Evolutionary conservation across 768 basidiomycete species (phyloP).

Genomic region (Amanita rimosa): DNA sequence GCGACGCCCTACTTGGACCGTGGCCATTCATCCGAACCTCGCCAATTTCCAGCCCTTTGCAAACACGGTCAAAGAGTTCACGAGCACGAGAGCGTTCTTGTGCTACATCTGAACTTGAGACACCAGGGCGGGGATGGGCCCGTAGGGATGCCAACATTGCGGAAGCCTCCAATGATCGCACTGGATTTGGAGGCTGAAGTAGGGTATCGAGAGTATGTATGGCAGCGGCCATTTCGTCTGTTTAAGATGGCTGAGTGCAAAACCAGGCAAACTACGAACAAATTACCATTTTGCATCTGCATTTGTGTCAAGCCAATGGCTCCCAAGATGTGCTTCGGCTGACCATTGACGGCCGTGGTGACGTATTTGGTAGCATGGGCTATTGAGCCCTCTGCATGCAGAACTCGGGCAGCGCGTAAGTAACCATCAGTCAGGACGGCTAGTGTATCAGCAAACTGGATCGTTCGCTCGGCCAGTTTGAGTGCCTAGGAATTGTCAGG

Average conservation of each 20-base stretch:
- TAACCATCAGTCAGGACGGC: slow-evolving; percentile 81
- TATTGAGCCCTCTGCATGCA: slow-evolving; percentile 60
- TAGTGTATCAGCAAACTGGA: slow-evolving; percentile 88
- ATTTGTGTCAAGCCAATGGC: slow-evolving; percentile 82
- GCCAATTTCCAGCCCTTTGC: slow-evolving; percentile 57
- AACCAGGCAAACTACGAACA: neutral
- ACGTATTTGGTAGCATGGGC: slow-evolving; percentile 64
- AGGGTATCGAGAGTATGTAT: slow-evolving; percentile 78
- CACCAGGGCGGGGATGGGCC: slow-evolving; percentile 71
- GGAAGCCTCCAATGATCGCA: slow-evolving; percentile 70
- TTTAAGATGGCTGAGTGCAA: neutral
- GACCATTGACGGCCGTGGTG: slow-evolving; percentile 50
- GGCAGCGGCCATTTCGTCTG: slow-evolving; percentile 77
- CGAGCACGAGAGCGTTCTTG: slow-evolving; percentile 68
- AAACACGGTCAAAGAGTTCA: slow-evolving; percentile 70
- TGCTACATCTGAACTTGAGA: slow-evolving; percentile 59
- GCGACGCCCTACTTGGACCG: slow-evolving; percentile 26
- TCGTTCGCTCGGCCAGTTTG: slow-evolving; percentile 88
- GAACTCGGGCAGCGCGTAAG: slow-evolving; percentile 69
- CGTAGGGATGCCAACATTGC: slow-evolving; percentile 86
- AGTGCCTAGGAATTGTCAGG: slow-evolving; percentile 41
- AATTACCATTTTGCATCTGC: slow-evolving; percentile 69
- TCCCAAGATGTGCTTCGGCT: slow-evolving; percentile 66
- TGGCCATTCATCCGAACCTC: slow-evolving; percentile 36
- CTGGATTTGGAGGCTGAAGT: slow-evolving; percentile 52